Conservation (phyloP, 1,284 basidiomycete genomes). For the Trametes hirsuta region DNA sequence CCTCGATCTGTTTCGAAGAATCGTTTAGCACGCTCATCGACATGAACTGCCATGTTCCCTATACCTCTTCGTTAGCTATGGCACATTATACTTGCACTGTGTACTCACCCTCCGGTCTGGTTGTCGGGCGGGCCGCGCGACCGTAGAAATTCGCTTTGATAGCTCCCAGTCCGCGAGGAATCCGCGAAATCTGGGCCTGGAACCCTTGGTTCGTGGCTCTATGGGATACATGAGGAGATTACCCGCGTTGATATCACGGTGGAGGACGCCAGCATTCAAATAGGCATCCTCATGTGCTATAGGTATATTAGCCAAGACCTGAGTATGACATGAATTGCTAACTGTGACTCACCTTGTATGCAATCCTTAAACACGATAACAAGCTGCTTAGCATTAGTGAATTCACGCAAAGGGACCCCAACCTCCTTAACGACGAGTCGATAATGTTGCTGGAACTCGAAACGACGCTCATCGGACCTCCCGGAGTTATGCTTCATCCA, state of each 20-base stretch:
- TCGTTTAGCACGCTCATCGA: conserved; percentile 3
- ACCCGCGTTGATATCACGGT: conserved; percentile 17
- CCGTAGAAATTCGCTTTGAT: neutral
- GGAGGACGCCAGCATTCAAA: conserved; percentile 1
- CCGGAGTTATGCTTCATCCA: neutral
- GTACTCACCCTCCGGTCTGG: conserved; percentile 9
- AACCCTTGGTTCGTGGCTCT: neutral
- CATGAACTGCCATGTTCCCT: conserved; percentile 24
- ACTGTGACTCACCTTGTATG: neutral
- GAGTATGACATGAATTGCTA: no score
- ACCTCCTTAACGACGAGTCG: conserved; percentile 26
- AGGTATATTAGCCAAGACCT: no score
- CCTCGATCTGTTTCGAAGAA: neutral
- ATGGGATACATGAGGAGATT: conserved; percentile 10
- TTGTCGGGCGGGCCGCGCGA: neutral
- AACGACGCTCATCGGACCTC: neutral
- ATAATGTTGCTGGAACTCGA: conserved; percentile 14
- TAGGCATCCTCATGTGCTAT: conserved; percentile 15
- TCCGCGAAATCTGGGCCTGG: neutral
- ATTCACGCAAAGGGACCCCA: conserved; percentile 15
- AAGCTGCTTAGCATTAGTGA: neutral
- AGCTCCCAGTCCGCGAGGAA: conserved; percentile 20
- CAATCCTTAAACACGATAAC: neutral
- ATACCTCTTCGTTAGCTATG: neutral
- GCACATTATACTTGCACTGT: neutral